A percentile compares a stretch with the other conserved stretches of the same genome.
Conservation (phyloP, 305 asterid species). For the Ilex paraguariensis region DNA sequence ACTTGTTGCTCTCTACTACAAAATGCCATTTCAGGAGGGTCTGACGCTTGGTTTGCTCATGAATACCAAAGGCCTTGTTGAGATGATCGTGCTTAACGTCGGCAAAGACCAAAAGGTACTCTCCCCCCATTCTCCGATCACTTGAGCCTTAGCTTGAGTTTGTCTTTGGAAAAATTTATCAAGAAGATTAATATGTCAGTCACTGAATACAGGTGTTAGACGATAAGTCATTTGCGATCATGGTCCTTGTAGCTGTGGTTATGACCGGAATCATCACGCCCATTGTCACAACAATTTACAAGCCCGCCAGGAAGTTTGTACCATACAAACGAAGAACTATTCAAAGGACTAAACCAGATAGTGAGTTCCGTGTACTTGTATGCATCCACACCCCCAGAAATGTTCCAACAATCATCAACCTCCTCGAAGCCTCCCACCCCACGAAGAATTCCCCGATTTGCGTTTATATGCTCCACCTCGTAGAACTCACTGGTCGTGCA, state of each 20-base stretch:
- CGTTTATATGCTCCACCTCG: slow-evolving; percentile 67
- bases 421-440: slow-evolving; percentile 77
- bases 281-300: slow-evolving; percentile 49
- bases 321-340: slow-evolving; percentile 69
- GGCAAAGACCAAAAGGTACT: slow-evolving; percentile 81
- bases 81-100: slow-evolving; percentile 91
- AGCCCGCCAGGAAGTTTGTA: slow-evolving; percentile 49
- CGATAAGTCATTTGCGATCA: slow-evolving; percentile 57
- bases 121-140: neutral
- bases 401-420: slow-evolving; percentile 81
- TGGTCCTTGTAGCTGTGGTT: slow-evolving; percentile 63
- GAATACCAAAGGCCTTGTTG: slow-evolving; percentile 91
- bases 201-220: slow-evolving; percentile 55
- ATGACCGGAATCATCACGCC: slow-evolving; percentile 74
- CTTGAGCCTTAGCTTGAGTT: neutral
- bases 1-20: slow-evolving; percentile 55
- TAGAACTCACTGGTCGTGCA: slow-evolving; percentile 86
- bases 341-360: slow-evolving; percentile 50
- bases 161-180: neutral
- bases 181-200: neutral
- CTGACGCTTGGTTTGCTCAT: slow-evolving; percentile 78
- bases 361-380: slow-evolving; percentile 54
- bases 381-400: slow-evolving; percentile 76
- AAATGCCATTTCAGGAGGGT: slow-evolving; percentile 73
- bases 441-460: slow-evolving; percentile 65